Percentiles rank a stretch among this genome's conserved stretches.
phyloP scores from a whole-genome alignment of 2,329 filamentous ascomycete species.

The Scytalidium sp. region DNA sequence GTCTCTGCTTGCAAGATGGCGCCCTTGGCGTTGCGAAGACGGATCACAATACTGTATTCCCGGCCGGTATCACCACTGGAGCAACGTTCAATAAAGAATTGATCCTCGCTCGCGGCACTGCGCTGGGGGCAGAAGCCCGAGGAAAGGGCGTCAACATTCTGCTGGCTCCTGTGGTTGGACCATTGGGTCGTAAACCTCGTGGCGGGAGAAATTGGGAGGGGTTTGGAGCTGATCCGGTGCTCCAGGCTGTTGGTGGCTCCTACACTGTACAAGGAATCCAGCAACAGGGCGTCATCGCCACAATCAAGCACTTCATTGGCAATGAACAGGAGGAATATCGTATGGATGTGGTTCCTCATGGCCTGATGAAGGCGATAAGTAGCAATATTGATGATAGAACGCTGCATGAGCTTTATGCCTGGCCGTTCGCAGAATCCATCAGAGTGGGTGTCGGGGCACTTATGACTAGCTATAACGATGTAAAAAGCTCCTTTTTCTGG shows the following conservation, averaged over 20 bases:
- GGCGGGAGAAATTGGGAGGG: slow-evolving; percentile 76
- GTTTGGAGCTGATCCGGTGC: slow-evolving; percentile 67
- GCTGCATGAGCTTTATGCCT: slow-evolving; percentile 57
- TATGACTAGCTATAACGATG: slow-evolving; percentile 79
- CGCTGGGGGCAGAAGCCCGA: slow-evolving; percentile 67
- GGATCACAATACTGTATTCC: slow-evolving; percentile 74
- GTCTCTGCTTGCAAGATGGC: slow-evolving; percentile 69
- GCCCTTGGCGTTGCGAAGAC: slow-evolving; percentile 70
- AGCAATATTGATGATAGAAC: slow-evolving; percentile 57
- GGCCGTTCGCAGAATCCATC: slow-evolving; percentile 56
- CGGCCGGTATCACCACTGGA: slow-evolving; percentile 73
- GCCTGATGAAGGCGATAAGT: slow-evolving; percentile 29
- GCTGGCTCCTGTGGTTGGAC: slow-evolving; percentile 64
- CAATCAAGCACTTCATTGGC: slow-evolving; percentile 56
- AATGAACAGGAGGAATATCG: slow-evolving; percentile 38
- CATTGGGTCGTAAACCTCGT: slow-evolving; percentile 68
- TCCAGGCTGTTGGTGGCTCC: slow-evolving; percentile 51
- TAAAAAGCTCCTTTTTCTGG: slow-evolving; percentile 18
- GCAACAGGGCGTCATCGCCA: slow-evolving; percentile 52
- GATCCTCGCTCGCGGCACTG: slow-evolving; percentile 65
- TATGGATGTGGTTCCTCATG: slow-evolving; percentile 28
- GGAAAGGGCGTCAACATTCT: slow-evolving; percentile 72
- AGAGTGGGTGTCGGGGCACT: slow-evolving; percentile 73
- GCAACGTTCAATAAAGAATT: slow-evolving; percentile 73
- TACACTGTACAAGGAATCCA: slow-evolving; percentile 56